A percentile compares a stretch with the other conserved stretches of the same genome.
phyloP scores from a whole-genome alignment of 164 flowering plant genomes.

The Piper longum region DNA sequence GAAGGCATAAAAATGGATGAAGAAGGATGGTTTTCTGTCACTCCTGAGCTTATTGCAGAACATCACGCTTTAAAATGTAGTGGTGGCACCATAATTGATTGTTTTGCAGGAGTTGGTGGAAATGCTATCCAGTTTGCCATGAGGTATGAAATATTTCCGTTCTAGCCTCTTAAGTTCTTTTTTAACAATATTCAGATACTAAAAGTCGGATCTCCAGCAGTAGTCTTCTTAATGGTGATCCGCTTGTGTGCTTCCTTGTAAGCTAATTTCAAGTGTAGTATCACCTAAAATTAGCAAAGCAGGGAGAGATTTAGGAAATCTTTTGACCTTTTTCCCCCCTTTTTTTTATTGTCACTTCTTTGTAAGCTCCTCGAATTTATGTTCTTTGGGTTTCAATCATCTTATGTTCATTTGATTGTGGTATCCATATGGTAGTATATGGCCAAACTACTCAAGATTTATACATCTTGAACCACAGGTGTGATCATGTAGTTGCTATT shows the following conservation, averaged over 20 bases:
- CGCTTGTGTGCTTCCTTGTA: no score
- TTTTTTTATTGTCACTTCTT: not conserved
- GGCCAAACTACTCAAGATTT: not conserved
- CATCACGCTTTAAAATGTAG: constrained; percentile 85
- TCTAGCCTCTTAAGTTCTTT: not conserved
- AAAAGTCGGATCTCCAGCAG: no score
- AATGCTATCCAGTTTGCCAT: constrained; percentile 88
- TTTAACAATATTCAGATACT: not conserved
- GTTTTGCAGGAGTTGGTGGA: constrained; percentile 93
- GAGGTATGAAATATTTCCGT: constrained; percentile 21
- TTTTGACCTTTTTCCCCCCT: not conserved
- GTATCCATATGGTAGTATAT: not conserved
- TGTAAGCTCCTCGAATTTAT: not conserved
- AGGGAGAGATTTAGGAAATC: not conserved
- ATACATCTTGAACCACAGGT: constrained; percentile 25
- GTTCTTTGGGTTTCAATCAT: no score
- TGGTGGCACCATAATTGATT: constrained; percentile 46
- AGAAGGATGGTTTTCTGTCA: constrained; percentile 99
- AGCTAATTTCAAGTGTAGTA: not conserved
- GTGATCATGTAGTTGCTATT: constrained; percentile 67
- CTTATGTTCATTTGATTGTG: no score
- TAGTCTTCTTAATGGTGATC: no score
- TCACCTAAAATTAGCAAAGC: not conserved
- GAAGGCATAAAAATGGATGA: constrained; percentile 82
- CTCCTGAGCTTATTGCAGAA: constrained; percentile 70